Conservation (phyloP, 2,329 filamentous ascomycete genomes). For the Fulvia fulva region DNA sequence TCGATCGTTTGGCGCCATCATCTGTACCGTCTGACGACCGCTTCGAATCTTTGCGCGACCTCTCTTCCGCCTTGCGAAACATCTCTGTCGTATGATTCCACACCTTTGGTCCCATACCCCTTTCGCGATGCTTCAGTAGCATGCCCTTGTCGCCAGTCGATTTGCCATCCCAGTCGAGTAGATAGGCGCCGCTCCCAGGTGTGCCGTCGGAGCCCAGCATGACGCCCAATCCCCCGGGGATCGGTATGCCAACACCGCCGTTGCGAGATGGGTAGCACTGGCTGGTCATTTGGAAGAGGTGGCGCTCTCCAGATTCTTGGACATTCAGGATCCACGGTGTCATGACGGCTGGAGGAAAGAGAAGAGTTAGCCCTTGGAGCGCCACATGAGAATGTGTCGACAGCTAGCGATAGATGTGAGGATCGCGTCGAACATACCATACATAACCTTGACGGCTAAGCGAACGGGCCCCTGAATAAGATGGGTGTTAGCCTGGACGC, state of each 20-base stretch:
- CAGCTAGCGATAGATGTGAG: too few species aligned
- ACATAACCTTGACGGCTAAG: conserved; percentile 34
- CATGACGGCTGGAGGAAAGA: conserved; percentile 26
- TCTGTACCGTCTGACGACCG: conserved; percentile 24
- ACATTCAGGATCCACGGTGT: conserved; percentile 38
- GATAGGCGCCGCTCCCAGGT: conserved; percentile 35
- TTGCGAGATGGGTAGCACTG: conserved; percentile 30
- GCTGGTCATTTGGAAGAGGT: conserved; percentile 41
- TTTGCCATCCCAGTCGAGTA: conserved; percentile 38
- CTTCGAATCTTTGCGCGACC: conserved; percentile 25
- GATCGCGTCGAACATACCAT: conserved; percentile 9
- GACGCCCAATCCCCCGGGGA: conserved; percentile 27
- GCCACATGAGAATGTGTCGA: too few species aligned
- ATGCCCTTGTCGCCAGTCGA: conserved; percentile 33
- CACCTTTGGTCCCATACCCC: conserved; percentile 30
- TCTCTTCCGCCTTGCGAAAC: conserved; percentile 29
- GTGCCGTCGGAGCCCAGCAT: conserved; percentile 31
- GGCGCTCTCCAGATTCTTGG: conserved; percentile 44
- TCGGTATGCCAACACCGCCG: conserved; percentile 27
- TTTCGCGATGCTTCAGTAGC: conserved; percentile 31
- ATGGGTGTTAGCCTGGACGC: background rate
- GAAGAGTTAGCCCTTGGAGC: background rate
- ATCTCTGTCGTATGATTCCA: conserved; percentile 37
- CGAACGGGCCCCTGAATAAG: conserved; percentile 25
- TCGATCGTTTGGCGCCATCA: conserved; percentile 23